Evolutionary conservation across 2,329 filamentous ascomycete species (phyloP), one percentile per base, ranked within the genome.

Genomic region (Incumbomyces delicatus): DNA sequence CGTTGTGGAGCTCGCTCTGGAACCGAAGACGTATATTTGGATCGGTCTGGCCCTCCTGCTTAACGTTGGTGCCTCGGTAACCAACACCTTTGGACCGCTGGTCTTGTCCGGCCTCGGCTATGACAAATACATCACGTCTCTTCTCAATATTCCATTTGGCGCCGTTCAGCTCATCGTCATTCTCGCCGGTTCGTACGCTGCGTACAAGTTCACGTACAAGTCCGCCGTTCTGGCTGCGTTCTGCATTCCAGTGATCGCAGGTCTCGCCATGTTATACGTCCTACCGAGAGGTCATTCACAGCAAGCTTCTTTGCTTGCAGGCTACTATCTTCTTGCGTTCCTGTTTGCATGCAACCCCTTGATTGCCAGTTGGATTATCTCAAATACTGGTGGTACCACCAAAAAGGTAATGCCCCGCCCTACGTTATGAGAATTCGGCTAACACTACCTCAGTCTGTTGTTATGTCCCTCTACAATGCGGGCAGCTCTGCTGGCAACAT

Each of bases 111-210:
- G 78, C 0, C 69, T 84, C 1, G 77, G 78, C 0, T 81, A 76
- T 50, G 71, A 79, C 59, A 73, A 75, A 45, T 76, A 73, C 60
- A 66, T 56, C 2, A 76, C 78, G 0, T 77, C 74, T 3, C 64
- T 84, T 3, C 69, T 84, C 14, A 83, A 81, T 58, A 83, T 84
- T 53, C 81, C 81, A 0, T 83, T 83, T 50, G 80, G 80, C 1
- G 73, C 71, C 0, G 60, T 83, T 5, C 80, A 84, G 59, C 67
- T 76, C 29, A 57, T 78, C 7, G 65, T 80, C 40, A 80, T 84
- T 47, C 61, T 84, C 2, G 58, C 75, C 5, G 69, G 73, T 0
- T 78, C 79, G 0, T 83, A 71, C 52, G 68, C 78, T 0, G 78
- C 78, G 0, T 73, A 77, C 46, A 74, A 70, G 11, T 72, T 73